These are phyloP conservation scores for Erysimum cheiri DNA, from an alignment of 441 rosid genomes.

Conservation along the genomic window DNA sequence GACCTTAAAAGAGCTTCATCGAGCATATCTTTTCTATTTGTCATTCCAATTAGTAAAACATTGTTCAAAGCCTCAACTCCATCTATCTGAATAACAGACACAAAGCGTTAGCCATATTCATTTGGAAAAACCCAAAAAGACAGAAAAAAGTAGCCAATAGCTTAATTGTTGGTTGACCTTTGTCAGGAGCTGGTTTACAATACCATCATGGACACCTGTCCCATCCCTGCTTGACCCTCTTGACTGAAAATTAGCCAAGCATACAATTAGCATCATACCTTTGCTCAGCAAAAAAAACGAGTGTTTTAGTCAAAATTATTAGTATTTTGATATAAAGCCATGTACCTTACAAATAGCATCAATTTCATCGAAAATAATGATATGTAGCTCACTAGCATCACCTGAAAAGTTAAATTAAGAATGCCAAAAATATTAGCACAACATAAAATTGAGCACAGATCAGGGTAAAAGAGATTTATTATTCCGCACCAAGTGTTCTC, in stretches of 20 bases:
- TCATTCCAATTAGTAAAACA: conserved; percentile 97
- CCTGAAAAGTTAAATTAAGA: background rate
- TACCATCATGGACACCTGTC: conserved; percentile 44
- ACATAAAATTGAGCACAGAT: background rate
- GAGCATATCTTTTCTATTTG: conserved; percentile 95
- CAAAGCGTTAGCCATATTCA: background rate
- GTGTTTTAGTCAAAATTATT: background rate
- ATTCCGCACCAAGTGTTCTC: background rate
- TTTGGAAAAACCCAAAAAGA: background rate
- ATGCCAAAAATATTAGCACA: background rate
- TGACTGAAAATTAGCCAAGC: background rate
- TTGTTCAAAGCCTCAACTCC: conserved; percentile 97
- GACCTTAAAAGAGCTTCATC: conserved; percentile 98
- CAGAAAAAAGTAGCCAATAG: background rate
- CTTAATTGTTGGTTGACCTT: conserved; percentile 57
- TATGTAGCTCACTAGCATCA: background rate
- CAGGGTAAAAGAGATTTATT: background rate
- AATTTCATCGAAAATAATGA: conserved; percentile 1
- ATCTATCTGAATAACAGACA: conserved; percentile 65
- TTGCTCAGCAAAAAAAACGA: no score
- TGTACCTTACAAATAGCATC: conserved; percentile 1
- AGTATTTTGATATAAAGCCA: background rate
- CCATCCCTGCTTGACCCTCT: conserved; percentile 2
- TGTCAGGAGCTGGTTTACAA: conserved; percentile 89
- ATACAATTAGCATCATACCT: no score